A percentile compares a stretch with the other conserved stretches of the same genome.
These are phyloP conservation scores for Byssothecium circinans DNA, from an alignment of 2,329 filamentous ascomycete genomes.

Conservation along the genomic window DNA sequence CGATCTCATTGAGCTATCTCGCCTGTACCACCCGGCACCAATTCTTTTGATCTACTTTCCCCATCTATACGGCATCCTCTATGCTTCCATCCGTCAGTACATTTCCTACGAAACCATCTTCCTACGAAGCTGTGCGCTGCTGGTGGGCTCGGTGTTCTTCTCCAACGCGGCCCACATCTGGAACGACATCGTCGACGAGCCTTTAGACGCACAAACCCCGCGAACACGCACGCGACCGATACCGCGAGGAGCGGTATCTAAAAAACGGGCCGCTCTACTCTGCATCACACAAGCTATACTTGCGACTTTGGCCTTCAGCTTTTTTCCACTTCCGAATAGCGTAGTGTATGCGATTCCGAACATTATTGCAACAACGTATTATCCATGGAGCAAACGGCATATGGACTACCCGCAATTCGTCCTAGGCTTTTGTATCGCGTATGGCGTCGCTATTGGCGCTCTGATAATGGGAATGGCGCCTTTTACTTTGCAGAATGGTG, in stretches of 20 bases:
- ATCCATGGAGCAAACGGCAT: conserved; percentile 56
- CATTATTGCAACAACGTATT: conserved; percentile 48
- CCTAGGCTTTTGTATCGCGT: conserved; percentile 44
- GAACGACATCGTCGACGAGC: conserved; percentile 59
- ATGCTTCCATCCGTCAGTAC: conserved; percentile 30
- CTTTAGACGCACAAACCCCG: conserved; percentile 52
- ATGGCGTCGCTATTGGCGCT: conserved; percentile 6
- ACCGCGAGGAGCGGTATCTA: conserved; percentile 51
- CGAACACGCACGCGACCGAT: conserved; percentile 13
- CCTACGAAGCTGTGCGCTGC: conserved; percentile 4
- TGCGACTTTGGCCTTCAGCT: background rate
- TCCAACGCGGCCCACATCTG: conserved; percentile 49
- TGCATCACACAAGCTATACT: conserved; percentile 37
- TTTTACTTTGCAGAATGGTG: background rate
- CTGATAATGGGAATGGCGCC: background rate
- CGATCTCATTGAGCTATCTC: no score
- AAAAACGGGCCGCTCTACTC: conserved; percentile 43
- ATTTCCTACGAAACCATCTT: background rate
- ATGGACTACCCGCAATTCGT: conserved; percentile 57
- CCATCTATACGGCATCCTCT: conserved; percentile 44
- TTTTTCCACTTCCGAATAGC: background rate
- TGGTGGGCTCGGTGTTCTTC: conserved; percentile 43
- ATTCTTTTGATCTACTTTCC: conserved; percentile 52
- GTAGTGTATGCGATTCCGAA: conserved; percentile 28
- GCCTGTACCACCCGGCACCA: conserved; percentile 38